Base-by-base conservation (phyloP, 192 early-diverging fungal genomes). In the Backusella sp. region DNA sequence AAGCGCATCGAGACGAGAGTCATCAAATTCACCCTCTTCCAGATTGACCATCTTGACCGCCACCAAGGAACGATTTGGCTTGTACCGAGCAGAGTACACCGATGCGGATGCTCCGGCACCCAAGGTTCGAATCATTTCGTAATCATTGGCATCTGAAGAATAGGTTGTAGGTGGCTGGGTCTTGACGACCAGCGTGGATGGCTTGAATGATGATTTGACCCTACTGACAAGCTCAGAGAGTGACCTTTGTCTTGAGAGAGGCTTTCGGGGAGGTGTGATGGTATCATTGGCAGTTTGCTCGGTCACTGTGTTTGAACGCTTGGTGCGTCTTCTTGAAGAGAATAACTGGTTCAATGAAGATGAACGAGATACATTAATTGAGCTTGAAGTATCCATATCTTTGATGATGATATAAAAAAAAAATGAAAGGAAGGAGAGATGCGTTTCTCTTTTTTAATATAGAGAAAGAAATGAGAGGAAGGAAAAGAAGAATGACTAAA, bases 91-190 rank as follows among this genome's bases (percentile, higher is more conserved):
- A 19, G 68, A 41, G 37, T 77, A 74, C 17, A 81, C 80, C 26
- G 66, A 56, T 12, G 80, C 80, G 8, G 73, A 77, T 12, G 80
- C 80, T 12, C 80, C 80, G 26, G 73, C 71, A 21, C 80, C 80
- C 59, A 68, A 71, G 1, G 2, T 68, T 37, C 73, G 30, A 14
- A 74, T 36, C 17, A 74, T 15, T 28, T 74, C 73, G 46, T 74
- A 74, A 66, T 74, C 73, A 21, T 37, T 36, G 19, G 41, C 26
- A n/a, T 26, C 12, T 15, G 73, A 42, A 21, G 73, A 74, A 34
- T 74, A 74, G 1, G 34, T 21, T 39, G 19, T 23, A 36, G 68
- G 35, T 23, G 36, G 26, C 9, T 12, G 11, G 21, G 3, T 42
- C 21, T 56, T 12, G 46, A 35, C 1, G 37, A 26, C 35, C 21